A percentile compares a stretch with the other conserved stretches of the same genome.
Conservation (phyloP, 352 stramenopile genomes). For the Phytophthora megakarya region DNA sequence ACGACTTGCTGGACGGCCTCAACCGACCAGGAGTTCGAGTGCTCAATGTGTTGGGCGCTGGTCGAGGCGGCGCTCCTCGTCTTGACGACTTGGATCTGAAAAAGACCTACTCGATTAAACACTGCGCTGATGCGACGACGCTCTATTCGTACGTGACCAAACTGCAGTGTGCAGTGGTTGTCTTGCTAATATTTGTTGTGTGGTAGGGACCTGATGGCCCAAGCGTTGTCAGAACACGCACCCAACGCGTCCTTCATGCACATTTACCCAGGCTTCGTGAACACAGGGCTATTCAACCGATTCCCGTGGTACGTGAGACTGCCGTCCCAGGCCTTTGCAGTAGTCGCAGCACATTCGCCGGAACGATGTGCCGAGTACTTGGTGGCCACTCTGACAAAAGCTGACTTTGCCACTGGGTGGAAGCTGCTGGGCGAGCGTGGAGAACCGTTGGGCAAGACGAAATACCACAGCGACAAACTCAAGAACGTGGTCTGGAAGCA, state of each 20-base stretch:
- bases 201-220: slow-evolving; percentile 34
- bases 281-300: slow-evolving; percentile 26
- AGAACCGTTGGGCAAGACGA: slow-evolving; percentile 27
- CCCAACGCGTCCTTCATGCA: slow-evolving; percentile 41
- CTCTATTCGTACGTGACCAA: slow-evolving; percentile 36
- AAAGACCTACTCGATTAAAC: slow-evolving; percentile 32
- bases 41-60: slow-evolving; percentile 35
- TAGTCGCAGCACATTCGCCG: slow-evolving; percentile 27
- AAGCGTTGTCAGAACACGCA: slow-evolving; percentile 33
- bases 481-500: slow-evolving; percentile 34
- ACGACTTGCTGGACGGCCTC: slow-evolving; percentile 28
- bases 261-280: slow-evolving; percentile 39
- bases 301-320: slow-evolving; percentile 35
- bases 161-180: neutral
- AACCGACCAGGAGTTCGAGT: slow-evolving; percentile 32
- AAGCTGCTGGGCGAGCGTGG: slow-evolving; percentile 28
- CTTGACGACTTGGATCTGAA: slow-evolving; percentile 39
- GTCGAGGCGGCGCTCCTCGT: slow-evolving; percentile 28
- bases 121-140: slow-evolving; percentile 32
- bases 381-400: slow-evolving; percentile 30
- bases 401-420: slow-evolving; percentile 28
- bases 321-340: slow-evolving; percentile 27
- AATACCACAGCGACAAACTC: slow-evolving; percentile 35
- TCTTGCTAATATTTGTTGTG: neutral
- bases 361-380: slow-evolving; percentile 33